Conservation (phyloP, 352 stramenopile genomes). For the Thalassiosira sp. region DNA sequence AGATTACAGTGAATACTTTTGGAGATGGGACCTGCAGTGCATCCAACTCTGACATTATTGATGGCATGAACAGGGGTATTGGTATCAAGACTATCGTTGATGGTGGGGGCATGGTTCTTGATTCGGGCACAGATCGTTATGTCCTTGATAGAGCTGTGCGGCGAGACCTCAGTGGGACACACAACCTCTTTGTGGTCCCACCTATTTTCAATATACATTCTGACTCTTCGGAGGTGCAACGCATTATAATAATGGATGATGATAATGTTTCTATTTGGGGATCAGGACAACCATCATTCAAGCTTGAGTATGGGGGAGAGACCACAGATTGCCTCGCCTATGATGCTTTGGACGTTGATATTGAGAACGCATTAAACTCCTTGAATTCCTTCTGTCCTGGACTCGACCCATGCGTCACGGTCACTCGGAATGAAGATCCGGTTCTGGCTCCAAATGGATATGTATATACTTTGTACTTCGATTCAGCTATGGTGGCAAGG, state of each 20-base stretch:
- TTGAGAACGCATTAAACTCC: slow-evolving; percentile 65
- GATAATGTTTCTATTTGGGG: slow-evolving; percentile 52
- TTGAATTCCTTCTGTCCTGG: slow-evolving; percentile 47
- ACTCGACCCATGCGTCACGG: slow-evolving; percentile 62
- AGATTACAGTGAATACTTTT: slow-evolving; percentile 66
- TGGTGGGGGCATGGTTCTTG: slow-evolving; percentile 67
- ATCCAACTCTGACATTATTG: slow-evolving; percentile 56
- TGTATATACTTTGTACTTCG: slow-evolving; percentile 79
- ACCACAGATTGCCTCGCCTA: slow-evolving; percentile 61
- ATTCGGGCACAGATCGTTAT: slow-evolving; percentile 40
- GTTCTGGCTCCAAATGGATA: slow-evolving; percentile 70
- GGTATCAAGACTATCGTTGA: slow-evolving; percentile 59
- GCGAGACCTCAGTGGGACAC: slow-evolving; percentile 17
- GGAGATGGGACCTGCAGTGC: slow-evolving; percentile 60
- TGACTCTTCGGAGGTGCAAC: slow-evolving; percentile 67
- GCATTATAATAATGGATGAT: slow-evolving; percentile 72
- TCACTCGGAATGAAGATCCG: slow-evolving; percentile 70
- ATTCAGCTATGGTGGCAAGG: slow-evolving; percentile 43
- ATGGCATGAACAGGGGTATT: slow-evolving; percentile 74
- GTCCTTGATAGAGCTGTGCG: slow-evolving; percentile 39
- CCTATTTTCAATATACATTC: slow-evolving; percentile 70
- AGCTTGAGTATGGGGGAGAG: slow-evolving; percentile 50
- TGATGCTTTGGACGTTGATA: slow-evolving; percentile 68
- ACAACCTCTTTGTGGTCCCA: slow-evolving; percentile 56
- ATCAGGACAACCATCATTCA: slow-evolving; percentile 55